Conservation (phyloP, 805 yeast genomes). For the Starmera pachycereana region DNA sequence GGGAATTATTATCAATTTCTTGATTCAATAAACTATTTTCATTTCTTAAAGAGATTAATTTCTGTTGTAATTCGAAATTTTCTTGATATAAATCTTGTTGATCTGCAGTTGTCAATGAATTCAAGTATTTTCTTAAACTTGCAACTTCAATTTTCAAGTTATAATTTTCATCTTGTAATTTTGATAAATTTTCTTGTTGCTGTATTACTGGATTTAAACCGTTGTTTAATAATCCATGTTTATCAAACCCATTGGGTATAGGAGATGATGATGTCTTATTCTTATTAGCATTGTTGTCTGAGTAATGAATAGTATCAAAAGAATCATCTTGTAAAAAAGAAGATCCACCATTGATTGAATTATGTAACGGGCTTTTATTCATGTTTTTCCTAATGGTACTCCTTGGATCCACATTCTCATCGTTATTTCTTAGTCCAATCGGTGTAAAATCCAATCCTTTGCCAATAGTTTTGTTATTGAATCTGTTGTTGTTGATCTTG, state of each 20-base stretch:
- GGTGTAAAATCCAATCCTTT: constrained; percentile 9
- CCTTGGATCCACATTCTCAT: constrained; percentile 1
- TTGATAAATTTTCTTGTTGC: constrained; percentile 19
- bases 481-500: constrained; percentile 2
- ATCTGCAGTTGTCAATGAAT: constrained; percentile 28
- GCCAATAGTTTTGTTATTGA: no score
- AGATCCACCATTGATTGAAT: constrained; percentile 15
- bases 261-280: constrained; percentile 10
- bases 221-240: constrained; percentile 12
- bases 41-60: constrained; percentile 13
- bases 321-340: constrained; percentile 17
- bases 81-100: constrained; percentile 26
- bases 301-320: constrained; percentile 12
- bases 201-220: constrained; percentile 22
- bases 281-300: constrained; percentile 3
- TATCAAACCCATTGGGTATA: constrained; percentile 7
- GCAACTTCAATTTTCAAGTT: constrained; percentile 34
- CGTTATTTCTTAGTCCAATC: constrained; percentile 2
- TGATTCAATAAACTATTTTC: constrained; percentile 15
- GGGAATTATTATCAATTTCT: constrained; percentile 1
- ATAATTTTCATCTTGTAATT: constrained; percentile 31
- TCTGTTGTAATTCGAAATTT: constrained; percentile 24
- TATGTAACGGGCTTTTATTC: neutral
- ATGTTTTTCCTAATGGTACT: neutral
- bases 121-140: constrained; percentile 27